Evolutionary conservation across 495 filamentous ascomycete species (phyloP), one percentile per base, ranked within the genome.

Genomic region (Neurospora sp.): DNA sequence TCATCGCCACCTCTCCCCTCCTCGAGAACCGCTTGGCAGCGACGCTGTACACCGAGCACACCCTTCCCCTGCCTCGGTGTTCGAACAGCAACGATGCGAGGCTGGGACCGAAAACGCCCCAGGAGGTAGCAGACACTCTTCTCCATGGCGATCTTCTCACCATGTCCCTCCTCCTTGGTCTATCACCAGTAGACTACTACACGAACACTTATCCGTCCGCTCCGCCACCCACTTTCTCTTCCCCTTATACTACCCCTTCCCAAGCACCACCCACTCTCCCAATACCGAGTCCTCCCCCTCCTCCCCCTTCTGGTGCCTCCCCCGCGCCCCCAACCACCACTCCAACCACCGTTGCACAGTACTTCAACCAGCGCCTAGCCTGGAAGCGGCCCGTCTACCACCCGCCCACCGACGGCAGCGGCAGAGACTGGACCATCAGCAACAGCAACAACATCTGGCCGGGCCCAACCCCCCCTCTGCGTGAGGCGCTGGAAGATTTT

Each of bases 111-210:
- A 72, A 10, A 8, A 70, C 69, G 1, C 54, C 59, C 10, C 71
- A 75, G 9, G 59, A 41, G 5, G 69, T 66, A 20, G 72, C 78
- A n/a, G 75, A 79, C 44, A 31, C 48, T n/a, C 72, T 81, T 3
- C 54, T 79, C 1, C 38, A 72, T 31, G 77, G 74, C 1, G 74
- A 79, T 31, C 59, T 72, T 5, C 71, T 62, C 16, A 79, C 78
- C 0, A 23, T 77, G 42, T 78, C 78, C 1, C 44, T 78, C 0
- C 78, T 81, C 3, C 73, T 81, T 39, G 78, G 76, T 31, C 23
- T 81, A 0, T 39, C 48, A 3, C 79, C 76, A n/a, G 70, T 78
- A 44, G 77, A 81, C 18, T 78, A 75, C 48, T 79, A 73, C 76
- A 78, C 78, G 0, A 79, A 81, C 54, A 78, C 79, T 23, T 75